Percentiles rank a stretch among this genome's conserved stretches.
Evolutionary conservation across 2,329 filamentous ascomycete species (phyloP).

Genomic region (Phoma sp.): DNA sequence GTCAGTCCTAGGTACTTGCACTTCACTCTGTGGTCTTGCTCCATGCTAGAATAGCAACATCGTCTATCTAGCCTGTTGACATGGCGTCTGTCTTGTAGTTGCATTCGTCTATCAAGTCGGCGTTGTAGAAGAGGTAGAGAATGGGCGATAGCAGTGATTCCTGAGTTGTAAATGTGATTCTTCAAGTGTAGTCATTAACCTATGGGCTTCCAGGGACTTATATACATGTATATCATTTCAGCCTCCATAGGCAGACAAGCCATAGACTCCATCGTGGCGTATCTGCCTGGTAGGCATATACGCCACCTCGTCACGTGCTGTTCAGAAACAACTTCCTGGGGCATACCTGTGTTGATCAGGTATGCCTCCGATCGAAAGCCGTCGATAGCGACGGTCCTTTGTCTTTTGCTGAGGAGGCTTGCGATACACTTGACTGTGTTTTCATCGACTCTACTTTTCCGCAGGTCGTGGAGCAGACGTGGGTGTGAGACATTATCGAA

Average conservation of each 20-base stretch:
- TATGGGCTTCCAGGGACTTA: no score
- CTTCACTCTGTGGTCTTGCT: slow-evolving; percentile 1
- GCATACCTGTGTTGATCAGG: slow-evolving; percentile 32
- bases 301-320: no score
- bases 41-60: neutral
- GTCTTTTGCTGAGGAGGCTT: neutral
- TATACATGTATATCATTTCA: no score
- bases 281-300: no score
- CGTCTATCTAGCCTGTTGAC: neutral
- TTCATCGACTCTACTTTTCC: neutral
- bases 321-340: no score
- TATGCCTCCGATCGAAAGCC: slow-evolving; percentile 20
- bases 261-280: no score
- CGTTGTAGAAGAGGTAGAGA: slow-evolving; percentile 46
- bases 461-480: neutral
- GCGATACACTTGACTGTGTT: neutral
- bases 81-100: neutral
- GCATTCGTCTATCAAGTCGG: slow-evolving; percentile 33
- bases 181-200: no score
- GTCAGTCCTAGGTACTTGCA: slow-evolving; percentile 11
- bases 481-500: slow-evolving; percentile 38
- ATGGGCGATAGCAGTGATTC: slow-evolving; percentile 43
- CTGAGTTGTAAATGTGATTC: no score
- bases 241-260: no score
- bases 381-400: slow-evolving; percentile 12